phyloP scores from a whole-genome alignment of 225 moss, liverwort and hornwort species.

The Ulota crispa region DNA sequence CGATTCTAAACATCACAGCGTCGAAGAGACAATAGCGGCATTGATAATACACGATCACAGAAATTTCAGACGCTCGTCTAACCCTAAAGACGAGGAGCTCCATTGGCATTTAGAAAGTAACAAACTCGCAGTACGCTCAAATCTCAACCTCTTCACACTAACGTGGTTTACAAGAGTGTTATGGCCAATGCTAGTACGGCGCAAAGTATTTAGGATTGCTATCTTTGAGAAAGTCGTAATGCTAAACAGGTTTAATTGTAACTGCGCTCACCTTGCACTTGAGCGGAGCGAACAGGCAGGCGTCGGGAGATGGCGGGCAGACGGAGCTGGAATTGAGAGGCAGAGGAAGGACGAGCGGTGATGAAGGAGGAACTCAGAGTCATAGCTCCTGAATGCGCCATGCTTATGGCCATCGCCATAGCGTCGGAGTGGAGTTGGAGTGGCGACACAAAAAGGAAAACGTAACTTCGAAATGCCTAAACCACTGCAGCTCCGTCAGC shows the following conservation, averaged over 20 bases:
- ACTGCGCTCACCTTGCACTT: conserved; percentile 40
- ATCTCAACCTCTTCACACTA: background rate
- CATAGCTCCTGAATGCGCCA: conserved; percentile 24
- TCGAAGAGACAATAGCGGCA: background rate
- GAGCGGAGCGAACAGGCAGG: conserved; percentile 26
- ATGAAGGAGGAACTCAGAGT: conserved; percentile 29
- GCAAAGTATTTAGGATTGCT: background rate
- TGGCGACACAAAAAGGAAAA: background rate
- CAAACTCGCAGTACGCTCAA: background rate
- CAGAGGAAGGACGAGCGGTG: conserved; percentile 23
- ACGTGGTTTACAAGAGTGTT: background rate
- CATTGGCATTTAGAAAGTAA: background rate
- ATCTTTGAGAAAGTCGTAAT: background rate
- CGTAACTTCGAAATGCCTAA: background rate
- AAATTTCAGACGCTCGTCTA: background rate
- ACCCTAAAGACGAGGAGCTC: background rate
- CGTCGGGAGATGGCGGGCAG: conserved; percentile 13
- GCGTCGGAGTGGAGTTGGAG: background rate
- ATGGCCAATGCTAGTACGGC: background rate
- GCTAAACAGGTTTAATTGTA: background rate
- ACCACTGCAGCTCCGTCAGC: background rate
- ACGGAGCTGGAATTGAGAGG: background rate
- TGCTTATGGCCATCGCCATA: conserved; percentile 28
- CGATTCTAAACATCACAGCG: background rate
- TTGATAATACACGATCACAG: background rate